Base-by-base conservation (phyloP, 1,139 yeast species). In the Geotrichum cucujoidarum region DNA sequence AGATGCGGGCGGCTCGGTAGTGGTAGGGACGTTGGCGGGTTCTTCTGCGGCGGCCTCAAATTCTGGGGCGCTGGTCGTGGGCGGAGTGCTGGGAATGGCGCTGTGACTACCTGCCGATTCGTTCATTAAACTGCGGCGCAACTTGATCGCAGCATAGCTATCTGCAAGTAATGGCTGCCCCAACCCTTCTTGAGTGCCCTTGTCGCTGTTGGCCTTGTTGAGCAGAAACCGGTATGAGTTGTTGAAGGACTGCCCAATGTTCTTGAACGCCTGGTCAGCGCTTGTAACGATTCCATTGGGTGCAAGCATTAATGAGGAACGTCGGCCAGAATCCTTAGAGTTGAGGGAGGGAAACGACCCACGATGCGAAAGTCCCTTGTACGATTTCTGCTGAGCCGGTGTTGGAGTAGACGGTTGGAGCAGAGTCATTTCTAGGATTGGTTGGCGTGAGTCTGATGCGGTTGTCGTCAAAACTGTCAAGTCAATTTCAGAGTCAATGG, bases 151-250 rank as follows among this genome's bases (percentile, higher is more conserved):
- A 27, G 45, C 25, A 21, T 41, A 32, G 24, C 39, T 36, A 14
- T 40, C 48, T 10, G 45, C 24, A n/a, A 43, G 43, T 18, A 40
- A 20, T 14, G 48, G 39, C 16, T 32, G n/a, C 4, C 21, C n/a
- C 10, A 27, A 45, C 7, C 29, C 47, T 4, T 36, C 2, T 27
- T 40, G 11, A 17, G 39, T 14, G 13, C 35, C 32, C 25, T 36
- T 33, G 8, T 36, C n/a, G 31, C 38, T 49, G 29, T 50, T 52
- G 35, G 63, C 52, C 45, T 63, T 59, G 40, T 65, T 66, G 52
- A 65, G 54, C 29, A 66, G 51, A 49, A 61, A 64, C 47, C 62
- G 55, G 53, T 64, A 66, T 2, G 68, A 62, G 45, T 53, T 62
- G 22, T 65, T 67, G 37, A 65, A 57, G 2, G 67, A 59, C 4